These are phyloP conservation scores for Collariella sp. DNA, from an alignment of 495 filamentous ascomycete genomes.

Conservation along the genomic window DNA sequence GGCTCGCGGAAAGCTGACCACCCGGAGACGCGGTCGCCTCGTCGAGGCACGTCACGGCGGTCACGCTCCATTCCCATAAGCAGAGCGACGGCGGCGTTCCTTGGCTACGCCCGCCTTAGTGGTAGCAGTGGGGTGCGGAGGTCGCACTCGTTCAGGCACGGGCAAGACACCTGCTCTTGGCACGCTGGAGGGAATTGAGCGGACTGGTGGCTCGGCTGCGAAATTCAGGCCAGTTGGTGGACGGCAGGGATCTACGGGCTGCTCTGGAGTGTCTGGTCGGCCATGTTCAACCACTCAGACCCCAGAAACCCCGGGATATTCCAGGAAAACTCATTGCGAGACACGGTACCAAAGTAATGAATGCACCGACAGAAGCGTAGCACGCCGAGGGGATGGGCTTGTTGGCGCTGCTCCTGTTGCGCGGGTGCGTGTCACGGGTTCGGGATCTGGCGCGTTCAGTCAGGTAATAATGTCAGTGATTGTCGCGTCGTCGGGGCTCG, in stretches of 20 bases:
- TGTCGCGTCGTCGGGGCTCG: neutral
- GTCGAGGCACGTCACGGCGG: neutral
- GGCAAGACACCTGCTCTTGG: slow-evolving; percentile 12
- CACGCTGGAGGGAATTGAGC: slow-evolving; percentile 18
- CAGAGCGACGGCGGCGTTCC: neutral
- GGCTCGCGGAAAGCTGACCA: slow-evolving; percentile 1
- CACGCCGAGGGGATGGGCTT: slow-evolving; percentile 13
- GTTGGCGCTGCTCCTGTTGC: neutral
- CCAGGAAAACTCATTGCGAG: slow-evolving; percentile 22
- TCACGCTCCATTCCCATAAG: neutral
- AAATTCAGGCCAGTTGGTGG: slow-evolving; percentile 30
- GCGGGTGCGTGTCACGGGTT: slow-evolving; percentile 5
- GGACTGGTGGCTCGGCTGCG: slow-evolving; percentile 30
- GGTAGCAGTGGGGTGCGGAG: slow-evolving; percentile 14
- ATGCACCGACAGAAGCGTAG: slow-evolving; percentile 23
- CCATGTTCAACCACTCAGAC: slow-evolving; percentile 23
- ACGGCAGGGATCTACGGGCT: slow-evolving; percentile 28
- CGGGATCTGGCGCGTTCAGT: neutral
- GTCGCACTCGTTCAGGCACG: slow-evolving; percentile 23
- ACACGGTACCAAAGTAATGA: slow-evolving; percentile 29
- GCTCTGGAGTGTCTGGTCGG: slow-evolving; percentile 15
- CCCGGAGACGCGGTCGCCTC: slow-evolving; percentile 1
- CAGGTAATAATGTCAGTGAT: neutral
- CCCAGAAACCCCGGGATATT: slow-evolving; percentile 19
- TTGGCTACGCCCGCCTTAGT: neutral